Evolutionary conservation across 2,329 filamentous ascomycete genomes (phyloP).

Genomic region (Leptodontidium sp.): DNA sequence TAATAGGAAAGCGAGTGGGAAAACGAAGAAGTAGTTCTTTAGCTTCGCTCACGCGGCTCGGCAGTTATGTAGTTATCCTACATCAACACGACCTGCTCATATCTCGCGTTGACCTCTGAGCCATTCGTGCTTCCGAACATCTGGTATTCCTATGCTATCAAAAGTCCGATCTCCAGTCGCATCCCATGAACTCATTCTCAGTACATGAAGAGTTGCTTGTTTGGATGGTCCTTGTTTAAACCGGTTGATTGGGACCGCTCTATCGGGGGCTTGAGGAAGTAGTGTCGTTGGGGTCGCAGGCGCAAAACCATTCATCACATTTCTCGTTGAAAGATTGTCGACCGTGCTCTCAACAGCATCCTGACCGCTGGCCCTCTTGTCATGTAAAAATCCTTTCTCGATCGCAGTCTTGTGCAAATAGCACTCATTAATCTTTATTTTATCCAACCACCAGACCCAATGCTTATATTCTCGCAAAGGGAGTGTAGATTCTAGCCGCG

Average conservation of each 20-base stretch:
- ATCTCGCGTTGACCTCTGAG: not conserved
- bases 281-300: not conserved
- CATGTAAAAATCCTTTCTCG: constrained; percentile 18
- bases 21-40: too few relatives aligned
- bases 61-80: not conserved
- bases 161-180: not conserved
- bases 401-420: constrained; percentile 14
- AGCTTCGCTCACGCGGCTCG: not conserved
- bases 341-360: not conserved
- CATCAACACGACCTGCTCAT: not conserved
- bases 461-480: constrained; percentile 13
- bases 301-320: not conserved
- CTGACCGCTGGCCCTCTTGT: not conserved
- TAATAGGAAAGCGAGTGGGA: too few relatives aligned
- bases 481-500: constrained; percentile 14
- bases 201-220: not conserved
- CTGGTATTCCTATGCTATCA: not conserved
- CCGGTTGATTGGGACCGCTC: not conserved
- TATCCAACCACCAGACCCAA: constrained; percentile 22
- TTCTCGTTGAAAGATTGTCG: not conserved
- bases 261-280: not conserved
- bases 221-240: not conserved
- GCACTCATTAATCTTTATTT: not conserved
- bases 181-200: not conserved
- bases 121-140: not conserved